These are phyloP conservation scores for Hyphochytrium catenoides DNA, from an alignment of 352 stramenopile species.

Conservation along the genomic window DNA sequence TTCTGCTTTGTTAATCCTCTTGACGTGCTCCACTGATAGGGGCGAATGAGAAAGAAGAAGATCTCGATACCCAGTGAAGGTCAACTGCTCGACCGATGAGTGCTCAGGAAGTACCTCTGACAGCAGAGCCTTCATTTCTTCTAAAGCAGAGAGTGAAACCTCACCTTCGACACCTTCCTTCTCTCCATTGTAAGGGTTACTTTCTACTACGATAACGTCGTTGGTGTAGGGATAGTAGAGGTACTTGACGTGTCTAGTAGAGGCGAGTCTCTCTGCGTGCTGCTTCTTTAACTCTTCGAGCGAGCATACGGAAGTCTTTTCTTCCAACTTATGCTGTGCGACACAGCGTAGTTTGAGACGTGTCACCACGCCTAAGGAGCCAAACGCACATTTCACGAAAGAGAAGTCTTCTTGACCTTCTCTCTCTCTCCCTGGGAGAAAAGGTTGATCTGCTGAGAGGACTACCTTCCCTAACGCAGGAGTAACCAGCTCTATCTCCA, in stretches of 20 bases:
- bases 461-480: constrained; percentile 68
- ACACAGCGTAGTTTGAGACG: constrained; percentile 88
- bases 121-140: too few relatives aligned
- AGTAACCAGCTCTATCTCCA: constrained; percentile 84
- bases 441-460: constrained; percentile 28
- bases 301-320: constrained; percentile 77
- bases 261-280: constrained; percentile 35
- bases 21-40: constrained; percentile 73
- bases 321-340: constrained; percentile 68
- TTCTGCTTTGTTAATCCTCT: constrained; percentile 79
- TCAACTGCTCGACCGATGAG: constrained; percentile 15
- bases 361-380: constrained; percentile 81
- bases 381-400: constrained; percentile 78
- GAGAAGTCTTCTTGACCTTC: constrained; percentile 74
- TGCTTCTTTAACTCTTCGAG: constrained; percentile 52
- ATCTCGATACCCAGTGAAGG: constrained; percentile 42
- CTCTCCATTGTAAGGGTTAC: too few relatives aligned
- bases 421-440: too few relatives aligned
- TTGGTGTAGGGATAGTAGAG: constrained; percentile 99
- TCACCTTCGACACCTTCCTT: constrained; percentile 18
- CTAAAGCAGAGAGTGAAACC: constrained; percentile 42
- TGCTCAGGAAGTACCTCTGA: too few relatives aligned
- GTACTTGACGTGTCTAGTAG: constrained; percentile 74
- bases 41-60: constrained; percentile 52
- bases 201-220: constrained; percentile 77